Evolutionary conservation across 345 rosid genomes (phyloP).

Genomic region (Xanthoceras sorbifolium): DNA sequence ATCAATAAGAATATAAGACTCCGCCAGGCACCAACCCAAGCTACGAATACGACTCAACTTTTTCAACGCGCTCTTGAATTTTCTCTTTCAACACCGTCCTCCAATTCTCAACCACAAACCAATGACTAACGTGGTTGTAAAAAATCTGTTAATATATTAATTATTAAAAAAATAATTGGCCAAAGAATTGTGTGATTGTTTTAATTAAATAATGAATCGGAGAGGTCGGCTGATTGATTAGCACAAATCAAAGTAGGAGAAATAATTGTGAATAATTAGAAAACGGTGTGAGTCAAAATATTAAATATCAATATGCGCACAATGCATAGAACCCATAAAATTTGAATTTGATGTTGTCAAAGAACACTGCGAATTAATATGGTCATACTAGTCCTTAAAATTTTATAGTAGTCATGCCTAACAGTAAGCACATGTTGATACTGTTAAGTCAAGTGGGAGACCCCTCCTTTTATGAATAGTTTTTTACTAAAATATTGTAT

Average conservation of each 20-base stretch:
- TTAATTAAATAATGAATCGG: too few species aligned
- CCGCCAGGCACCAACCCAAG: background rate
- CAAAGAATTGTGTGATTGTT: too few species aligned
- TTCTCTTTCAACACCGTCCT: background rate
- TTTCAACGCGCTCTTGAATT: background rate
- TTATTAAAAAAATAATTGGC: too few species aligned
- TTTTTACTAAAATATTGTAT: too few species aligned
- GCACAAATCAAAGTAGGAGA: background rate
- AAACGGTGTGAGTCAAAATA: background rate
- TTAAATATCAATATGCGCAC: background rate
- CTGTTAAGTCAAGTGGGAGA: background rate
- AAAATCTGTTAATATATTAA: too few species aligned
- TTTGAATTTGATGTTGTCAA: slow-evolving; percentile 8
- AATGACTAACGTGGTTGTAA: too few species aligned
- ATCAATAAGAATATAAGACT: too few species aligned
- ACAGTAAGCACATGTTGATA: background rate
- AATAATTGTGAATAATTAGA: background rate
- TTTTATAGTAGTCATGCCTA: too few species aligned
- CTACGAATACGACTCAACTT: background rate
- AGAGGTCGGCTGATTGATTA: background rate
- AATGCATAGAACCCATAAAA: background rate
- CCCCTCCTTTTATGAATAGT: too few species aligned
- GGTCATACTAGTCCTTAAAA: too few species aligned
- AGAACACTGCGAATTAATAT: background rate
- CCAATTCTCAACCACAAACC: too few species aligned